These are phyloP conservation scores for Mycogone perniciosa DNA, from an alignment of 2,329 filamentous ascomycete species.

Conservation along the genomic window DNA sequence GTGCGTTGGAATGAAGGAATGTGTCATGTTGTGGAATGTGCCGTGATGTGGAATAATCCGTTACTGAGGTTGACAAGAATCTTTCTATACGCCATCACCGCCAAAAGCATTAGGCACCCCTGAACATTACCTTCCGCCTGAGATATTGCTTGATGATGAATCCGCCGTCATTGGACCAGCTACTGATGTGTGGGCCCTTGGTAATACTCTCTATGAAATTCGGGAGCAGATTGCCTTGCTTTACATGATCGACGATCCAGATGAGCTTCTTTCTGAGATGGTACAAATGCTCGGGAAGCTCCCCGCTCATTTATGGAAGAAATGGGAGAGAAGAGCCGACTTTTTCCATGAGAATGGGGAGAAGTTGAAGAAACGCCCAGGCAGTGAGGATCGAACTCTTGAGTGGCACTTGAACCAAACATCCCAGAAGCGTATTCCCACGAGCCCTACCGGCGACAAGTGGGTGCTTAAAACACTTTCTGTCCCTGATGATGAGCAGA, in stretches of 20 bases:
- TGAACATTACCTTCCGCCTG: constrained; percentile 23
- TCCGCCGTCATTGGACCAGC: constrained; percentile 13
- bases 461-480: neutral
- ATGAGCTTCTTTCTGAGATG: constrained; percentile 25
- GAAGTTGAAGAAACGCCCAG: constrained; percentile 1
- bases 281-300: constrained; percentile 26
- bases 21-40: too few relatives aligned
- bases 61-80: too few relatives aligned
- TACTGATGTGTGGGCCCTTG: constrained; percentile 29
- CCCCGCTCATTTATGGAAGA: constrained; percentile 25
- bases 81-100: too few relatives aligned
- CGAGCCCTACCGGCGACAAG: neutral
- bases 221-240: constrained; percentile 24
- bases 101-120: constrained; percentile 23
- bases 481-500: constrained; percentile 16
- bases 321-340: constrained; percentile 19
- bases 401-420: constrained; percentile 6
- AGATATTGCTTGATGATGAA: constrained; percentile 17
- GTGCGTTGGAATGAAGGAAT: too few relatives aligned
- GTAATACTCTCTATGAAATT: constrained; percentile 29
- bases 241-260: constrained; percentile 20
- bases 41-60: too few relatives aligned
- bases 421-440: constrained; percentile 2
- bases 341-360: constrained; percentile 20
- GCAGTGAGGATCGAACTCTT: neutral